These are phyloP conservation scores for Santalum album DNA, from an alignment of 164 flowering plant species.

Conservation along the genomic window DNA sequence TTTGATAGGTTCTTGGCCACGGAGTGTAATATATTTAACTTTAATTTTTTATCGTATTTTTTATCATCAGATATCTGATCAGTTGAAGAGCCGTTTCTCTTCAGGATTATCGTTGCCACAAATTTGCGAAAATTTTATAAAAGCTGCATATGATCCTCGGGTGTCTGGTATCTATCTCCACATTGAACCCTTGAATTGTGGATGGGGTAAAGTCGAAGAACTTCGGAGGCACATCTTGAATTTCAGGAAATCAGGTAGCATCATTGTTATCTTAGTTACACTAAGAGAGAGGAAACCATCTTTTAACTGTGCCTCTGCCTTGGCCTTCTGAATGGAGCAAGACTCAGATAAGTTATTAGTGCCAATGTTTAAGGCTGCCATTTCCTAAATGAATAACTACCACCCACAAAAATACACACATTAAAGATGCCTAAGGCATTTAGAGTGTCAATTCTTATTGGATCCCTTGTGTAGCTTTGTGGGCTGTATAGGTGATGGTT, in stretches of 20 bases:
- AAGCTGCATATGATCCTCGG: slow-evolving; percentile 95
- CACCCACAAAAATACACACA: too few relatives aligned
- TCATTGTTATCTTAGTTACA: too few relatives aligned
- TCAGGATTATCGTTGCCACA: slow-evolving; percentile 81
- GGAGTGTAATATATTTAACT: background rate
- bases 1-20: background rate
- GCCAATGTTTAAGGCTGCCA: too few relatives aligned
- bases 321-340: too few relatives aligned
- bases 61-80: slow-evolving; percentile 69
- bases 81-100: slow-evolving; percentile 75
- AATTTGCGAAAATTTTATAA: slow-evolving; percentile 76
- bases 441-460: too few relatives aligned
- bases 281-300: too few relatives aligned
- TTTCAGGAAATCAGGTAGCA: slow-evolving; percentile 76
- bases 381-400: too few relatives aligned
- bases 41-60: background rate
- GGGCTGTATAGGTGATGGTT: too few relatives aligned
- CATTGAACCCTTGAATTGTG: slow-evolving; percentile 70
- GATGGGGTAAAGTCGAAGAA: slow-evolving; percentile 97
- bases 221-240: slow-evolving; percentile 73
- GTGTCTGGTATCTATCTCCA: slow-evolving; percentile 83
- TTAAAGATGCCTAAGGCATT: too few relatives aligned
- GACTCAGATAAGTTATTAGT: too few relatives aligned
- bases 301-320: too few relatives aligned
- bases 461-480: too few relatives aligned